Base-by-base conservation (phyloP, 2,329 filamentous ascomycete genomes). In the Epichloe baconii region DNA sequence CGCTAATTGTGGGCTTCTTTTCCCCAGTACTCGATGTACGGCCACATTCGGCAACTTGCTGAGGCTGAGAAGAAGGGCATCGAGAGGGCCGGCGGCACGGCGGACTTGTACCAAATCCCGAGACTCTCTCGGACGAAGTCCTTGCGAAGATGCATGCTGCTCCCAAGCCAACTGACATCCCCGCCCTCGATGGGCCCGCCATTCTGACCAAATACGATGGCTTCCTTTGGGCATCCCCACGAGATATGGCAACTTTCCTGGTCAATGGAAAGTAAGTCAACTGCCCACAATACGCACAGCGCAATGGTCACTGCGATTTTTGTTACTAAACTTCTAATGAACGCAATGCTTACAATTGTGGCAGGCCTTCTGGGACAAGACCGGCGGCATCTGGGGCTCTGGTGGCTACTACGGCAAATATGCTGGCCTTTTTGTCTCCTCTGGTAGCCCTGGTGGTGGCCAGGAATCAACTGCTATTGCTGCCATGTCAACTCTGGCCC, bases 221-320 rank as follows among this genome's bases (percentile, higher is more conserved):
- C 59, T 83, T 96, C 75, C 83, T 98, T 79, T 97, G 62, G 93
- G 93, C 59, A 93, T 97, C 68, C 93, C 93, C 54, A 98, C 93
- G 48, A 82, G 93, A 59, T 98, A 88, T 74, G 93, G 93, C 62
- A 97, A 94, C 81, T 95, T 95, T 78, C 90, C 91, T 47, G 87
- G 85, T 17, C 93, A 98, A 74, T 96, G 86, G 86, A 96, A 93
- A 77, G 70, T 69, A 37, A 4, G 44, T 57, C 21, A 40, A 40
- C 4, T 21, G 8, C 8, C 35, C 7, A 15, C n/a, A 21, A 12
- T 7, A 17, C 6, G 15, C 23, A 44, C 11, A 8, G 43, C 26
- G 42, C 42, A 26, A 31, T 21, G 23, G 6, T 17, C 19, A 8
- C 19, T 26, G 26, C 23, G 15, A 7, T 19, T 4, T 8, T 11